Evolutionary conservation across 768 basidiomycete species (phyloP), one percentile per base, ranked within the genome.

Genomic region (Tricholoma sp.): DNA sequence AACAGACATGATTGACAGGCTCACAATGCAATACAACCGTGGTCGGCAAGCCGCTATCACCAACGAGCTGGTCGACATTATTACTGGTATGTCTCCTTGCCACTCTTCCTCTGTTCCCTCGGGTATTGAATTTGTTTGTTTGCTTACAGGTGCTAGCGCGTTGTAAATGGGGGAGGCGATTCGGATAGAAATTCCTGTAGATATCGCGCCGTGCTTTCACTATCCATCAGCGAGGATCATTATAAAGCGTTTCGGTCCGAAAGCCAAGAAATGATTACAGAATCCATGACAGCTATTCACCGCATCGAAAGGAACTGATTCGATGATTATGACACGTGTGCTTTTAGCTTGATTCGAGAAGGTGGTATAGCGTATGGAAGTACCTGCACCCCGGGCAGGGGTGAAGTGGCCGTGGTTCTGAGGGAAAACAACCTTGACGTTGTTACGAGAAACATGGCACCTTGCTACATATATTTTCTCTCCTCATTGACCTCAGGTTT

Each of bases 21-120:
- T 98, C 50, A 89, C 89, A 72, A 89, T 97, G 88, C 82, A 96
- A 73, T 98, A 95, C 83, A 98, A 98, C 72, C 91, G 94, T 83
- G 94, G 95, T 80, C 91, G 94, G 69, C 94, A 98, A 79, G 94
- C 94, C 61, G 88, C 94, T 63, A 98, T 98, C 68, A 98, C 94
- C 59, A 96, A 94, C 76, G 93, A 96, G 76, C 76, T 93, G 67
- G 89, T 93, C 61, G 91, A 93, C 72, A 92, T 93, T 63, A 93
- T 92, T 65, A 94, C 91, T 63, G 91, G 91, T 91, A 57, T 62
- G 82, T 73, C 24, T 1, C 11, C 49, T n/a, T 24, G 13, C 18
- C 31, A 31, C 47, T 12, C 32, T 28, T 8, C 39, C 20, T 31
- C 47, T 12, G 28, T 28, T 8, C 39, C 20, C n/a, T 5, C 17